Evolutionary conservation across 2,329 filamentous ascomycete species (phyloP).

Genomic region (Pestalotiopsis sp.): DNA sequence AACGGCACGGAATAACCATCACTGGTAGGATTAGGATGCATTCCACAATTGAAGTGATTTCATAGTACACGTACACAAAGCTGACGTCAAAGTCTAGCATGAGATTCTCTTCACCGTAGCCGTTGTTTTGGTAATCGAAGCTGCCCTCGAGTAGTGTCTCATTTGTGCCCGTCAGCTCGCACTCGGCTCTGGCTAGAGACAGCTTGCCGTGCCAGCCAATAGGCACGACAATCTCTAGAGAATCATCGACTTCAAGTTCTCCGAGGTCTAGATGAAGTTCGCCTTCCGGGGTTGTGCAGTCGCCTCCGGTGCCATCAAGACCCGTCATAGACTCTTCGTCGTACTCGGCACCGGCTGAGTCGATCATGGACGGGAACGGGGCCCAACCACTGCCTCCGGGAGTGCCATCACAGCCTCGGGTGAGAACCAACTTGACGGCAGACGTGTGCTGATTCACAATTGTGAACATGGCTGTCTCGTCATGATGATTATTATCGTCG

Average conservation of each 20-base stretch:
- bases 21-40: neutral
- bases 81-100: conserved; percentile 6
- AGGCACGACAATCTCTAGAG: neutral
- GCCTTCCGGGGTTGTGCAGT: neutral
- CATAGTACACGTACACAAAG: conserved; percentile 2
- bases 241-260: neutral
- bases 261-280: neutral
- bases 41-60: neutral
- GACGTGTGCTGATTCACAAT: neutral
- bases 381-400: neutral
- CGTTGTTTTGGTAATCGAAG: neutral
- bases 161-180: neutral
- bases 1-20: neutral
- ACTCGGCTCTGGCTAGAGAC: neutral
- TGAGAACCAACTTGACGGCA: neutral
- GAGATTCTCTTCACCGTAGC: neutral
- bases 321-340: neutral
- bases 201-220: conserved; percentile 1
- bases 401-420: neutral
- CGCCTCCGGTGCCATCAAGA: neutral
- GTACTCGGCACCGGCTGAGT: neutral
- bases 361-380: neutral
- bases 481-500: too few relatives aligned
- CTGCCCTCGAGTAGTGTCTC: conserved; percentile 8
- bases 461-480: neutral